phyloP scores from a whole-genome alignment of 2,329 filamentous ascomycete genomes.

The Pseudocercospora cruenta region DNA sequence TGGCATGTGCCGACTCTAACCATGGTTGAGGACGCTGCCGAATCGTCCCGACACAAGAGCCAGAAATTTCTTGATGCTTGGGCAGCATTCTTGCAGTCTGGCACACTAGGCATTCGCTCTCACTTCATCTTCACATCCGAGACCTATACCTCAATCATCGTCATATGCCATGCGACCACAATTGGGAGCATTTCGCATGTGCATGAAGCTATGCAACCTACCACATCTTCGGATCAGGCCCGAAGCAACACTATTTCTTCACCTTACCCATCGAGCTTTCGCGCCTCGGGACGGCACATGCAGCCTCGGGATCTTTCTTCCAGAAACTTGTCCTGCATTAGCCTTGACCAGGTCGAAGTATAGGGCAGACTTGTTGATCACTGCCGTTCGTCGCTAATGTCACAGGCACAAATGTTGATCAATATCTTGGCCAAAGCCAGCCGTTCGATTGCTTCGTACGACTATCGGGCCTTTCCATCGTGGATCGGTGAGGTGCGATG shows the following conservation, averaged over 20 bases:
- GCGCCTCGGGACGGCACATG: not conserved
- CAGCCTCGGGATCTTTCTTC: not conserved
- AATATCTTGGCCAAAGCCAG: not conserved
- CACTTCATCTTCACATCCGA: too few relatives aligned
- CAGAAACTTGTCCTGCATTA: not conserved
- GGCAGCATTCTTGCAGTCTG: too few relatives aligned
- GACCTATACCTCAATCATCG: too few relatives aligned
- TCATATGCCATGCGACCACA: too few relatives aligned
- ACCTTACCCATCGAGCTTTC: not conserved
- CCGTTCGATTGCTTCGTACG: not conserved
- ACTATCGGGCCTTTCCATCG: not conserved
- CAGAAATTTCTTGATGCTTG: not conserved
- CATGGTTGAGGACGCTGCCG: not conserved
- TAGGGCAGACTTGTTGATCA: not conserved
- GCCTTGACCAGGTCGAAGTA: not conserved
- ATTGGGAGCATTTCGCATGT: not conserved
- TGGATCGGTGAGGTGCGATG: not conserved
- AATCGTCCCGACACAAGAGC: not conserved
- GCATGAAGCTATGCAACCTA: not conserved
- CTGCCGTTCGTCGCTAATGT: not conserved
- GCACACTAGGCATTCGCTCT: too few relatives aligned
- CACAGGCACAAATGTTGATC: not conserved
- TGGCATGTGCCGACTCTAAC: not conserved
- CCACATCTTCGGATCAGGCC: not conserved
- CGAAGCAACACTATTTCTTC: not conserved